These are phyloP conservation scores for Saccharomycopsis sp. DNA, from an alignment of 805 yeast genomes.

Conservation along the genomic window DNA sequence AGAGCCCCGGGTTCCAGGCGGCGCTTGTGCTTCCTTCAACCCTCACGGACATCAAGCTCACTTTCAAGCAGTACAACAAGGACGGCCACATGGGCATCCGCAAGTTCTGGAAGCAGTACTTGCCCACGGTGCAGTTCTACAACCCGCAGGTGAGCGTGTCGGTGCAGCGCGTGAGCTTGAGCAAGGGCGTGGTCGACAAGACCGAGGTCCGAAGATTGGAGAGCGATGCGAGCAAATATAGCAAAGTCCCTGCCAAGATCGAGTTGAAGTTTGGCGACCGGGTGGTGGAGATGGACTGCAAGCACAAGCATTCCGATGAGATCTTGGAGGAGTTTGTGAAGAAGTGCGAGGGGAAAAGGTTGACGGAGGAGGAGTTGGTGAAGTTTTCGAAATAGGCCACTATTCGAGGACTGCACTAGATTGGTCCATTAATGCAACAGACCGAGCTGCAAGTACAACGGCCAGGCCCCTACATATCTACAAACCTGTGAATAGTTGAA, in stretches of 20 bases:
- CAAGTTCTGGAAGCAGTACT: constrained; percentile 43
- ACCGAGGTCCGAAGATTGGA: constrained; percentile 32
- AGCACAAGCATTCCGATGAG: constrained; percentile 28
- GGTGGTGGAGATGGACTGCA: constrained; percentile 35
- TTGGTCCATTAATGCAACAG: no score
- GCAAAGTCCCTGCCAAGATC: constrained; percentile 31
- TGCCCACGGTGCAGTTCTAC: constrained; percentile 47
- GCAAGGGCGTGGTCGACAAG: constrained; percentile 17
- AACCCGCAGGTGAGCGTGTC: constrained; percentile 39
- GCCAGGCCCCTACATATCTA: no score
- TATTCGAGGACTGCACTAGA: no score
- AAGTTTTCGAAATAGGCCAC: constrained; percentile 8
- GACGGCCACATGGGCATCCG: constrained; percentile 43
- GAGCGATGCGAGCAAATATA: constrained; percentile 20
- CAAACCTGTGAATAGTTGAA: no score
- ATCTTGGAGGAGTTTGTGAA: constrained; percentile 37
- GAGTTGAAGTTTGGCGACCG: constrained; percentile 22
- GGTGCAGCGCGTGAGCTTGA: constrained; percentile 33
- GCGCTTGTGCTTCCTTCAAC: constrained; percentile 29
- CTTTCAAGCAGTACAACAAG: constrained; percentile 32
- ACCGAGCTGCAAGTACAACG: no score
- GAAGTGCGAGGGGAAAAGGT: constrained; percentile 31
- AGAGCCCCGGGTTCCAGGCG: not conserved
- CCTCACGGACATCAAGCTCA: constrained; percentile 33
- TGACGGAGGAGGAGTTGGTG: constrained; percentile 29